These are phyloP conservation scores for Graphilbum ipis-grandicollis DNA, from an alignment of 2,329 filamentous ascomycete species.

Conservation along the genomic window DNA sequence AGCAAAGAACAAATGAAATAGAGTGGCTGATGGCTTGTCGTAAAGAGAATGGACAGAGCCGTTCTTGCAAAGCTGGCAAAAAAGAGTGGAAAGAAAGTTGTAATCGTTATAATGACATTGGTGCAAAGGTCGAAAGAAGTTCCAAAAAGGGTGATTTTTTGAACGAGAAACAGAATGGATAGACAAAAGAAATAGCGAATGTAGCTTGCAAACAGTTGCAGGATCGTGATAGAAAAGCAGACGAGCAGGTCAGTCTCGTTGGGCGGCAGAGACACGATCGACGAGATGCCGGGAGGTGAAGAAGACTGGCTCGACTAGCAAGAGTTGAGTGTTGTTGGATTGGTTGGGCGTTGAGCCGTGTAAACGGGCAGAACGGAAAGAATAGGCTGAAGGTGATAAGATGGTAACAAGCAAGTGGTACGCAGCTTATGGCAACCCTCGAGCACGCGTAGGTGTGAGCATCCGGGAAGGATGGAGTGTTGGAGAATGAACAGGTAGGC, in stretches of 20 bases:
- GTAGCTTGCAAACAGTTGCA: neutral
- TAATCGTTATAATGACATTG: slow-evolving; percentile 26
- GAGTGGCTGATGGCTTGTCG: slow-evolving; percentile 11
- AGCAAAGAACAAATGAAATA: slow-evolving; percentile 13
- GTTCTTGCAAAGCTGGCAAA: slow-evolving; percentile 9
- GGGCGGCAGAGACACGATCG: slow-evolving; percentile 5
- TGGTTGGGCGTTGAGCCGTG: too few relatives aligned
- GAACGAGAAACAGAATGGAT: neutral
- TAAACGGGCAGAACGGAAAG: too few relatives aligned
- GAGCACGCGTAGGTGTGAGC: slow-evolving; percentile 15
- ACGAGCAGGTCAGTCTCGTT: too few relatives aligned
- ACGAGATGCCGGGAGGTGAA: too few relatives aligned
- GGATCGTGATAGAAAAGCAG: neutral
- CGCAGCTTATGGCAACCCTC: slow-evolving; percentile 8
- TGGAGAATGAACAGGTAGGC: slow-evolving; percentile 22
- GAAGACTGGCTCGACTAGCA: too few relatives aligned
- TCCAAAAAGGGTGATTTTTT: neutral
- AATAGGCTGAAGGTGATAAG: slow-evolving; percentile 12
- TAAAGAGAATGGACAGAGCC: slow-evolving; percentile 9
- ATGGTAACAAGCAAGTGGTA: slow-evolving; percentile 11
- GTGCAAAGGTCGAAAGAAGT: slow-evolving; percentile 14
- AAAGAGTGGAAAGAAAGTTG: slow-evolving; percentile 13
- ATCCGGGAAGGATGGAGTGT: slow-evolving; percentile 18
- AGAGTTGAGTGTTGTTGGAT: too few relatives aligned
- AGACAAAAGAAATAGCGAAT: neutral